Evolutionary conservation across 768 basidiomycete genomes (phyloP).

Genomic region (Auricularia cornea): DNA sequence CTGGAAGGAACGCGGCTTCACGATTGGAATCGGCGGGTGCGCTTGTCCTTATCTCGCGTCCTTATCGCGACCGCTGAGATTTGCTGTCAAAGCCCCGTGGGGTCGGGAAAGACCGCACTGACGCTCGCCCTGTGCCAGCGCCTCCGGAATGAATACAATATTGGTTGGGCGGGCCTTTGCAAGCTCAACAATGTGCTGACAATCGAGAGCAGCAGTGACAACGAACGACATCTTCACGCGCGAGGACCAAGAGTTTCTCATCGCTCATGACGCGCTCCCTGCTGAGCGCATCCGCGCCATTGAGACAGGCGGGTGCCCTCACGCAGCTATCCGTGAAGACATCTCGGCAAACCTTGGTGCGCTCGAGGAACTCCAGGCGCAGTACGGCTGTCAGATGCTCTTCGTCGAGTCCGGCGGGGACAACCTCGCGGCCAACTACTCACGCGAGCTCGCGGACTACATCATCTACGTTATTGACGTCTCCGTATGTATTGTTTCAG

Average conservation of each 20-base stretch:
- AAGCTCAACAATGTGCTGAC: not conserved
- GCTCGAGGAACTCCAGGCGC: constrained; percentile 86
- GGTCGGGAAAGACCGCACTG: constrained; percentile 93
- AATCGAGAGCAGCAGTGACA: constrained; percentile 59
- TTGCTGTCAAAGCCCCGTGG: constrained; percentile 67
- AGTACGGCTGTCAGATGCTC: constrained; percentile 82
- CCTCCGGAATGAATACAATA: constrained; percentile 78
- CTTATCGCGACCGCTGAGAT: not conserved
- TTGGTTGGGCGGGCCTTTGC: constrained; percentile 46
- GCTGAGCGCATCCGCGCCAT: constrained; percentile 85
- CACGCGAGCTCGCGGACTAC: constrained; percentile 92
- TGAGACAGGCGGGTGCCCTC: constrained; percentile 96
- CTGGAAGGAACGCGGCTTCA: constrained; percentile 91
- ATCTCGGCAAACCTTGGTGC: constrained; percentile 97
- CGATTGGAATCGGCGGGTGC: constrained; percentile 95
- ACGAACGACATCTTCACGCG: constrained; percentile 99
- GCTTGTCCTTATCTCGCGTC: constrained; percentile 16
- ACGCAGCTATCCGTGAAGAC: constrained; percentile 96
- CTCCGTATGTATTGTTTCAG: constrained; percentile 48
- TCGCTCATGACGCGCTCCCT: constrained; percentile 83
- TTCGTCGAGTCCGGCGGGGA: constrained; percentile 97
- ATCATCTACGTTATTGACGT: constrained; percentile 93
- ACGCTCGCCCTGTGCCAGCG: constrained; percentile 82
- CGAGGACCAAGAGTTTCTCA: constrained; percentile 96
- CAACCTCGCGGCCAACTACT: constrained; percentile 95